phyloP scores from a whole-genome alignment of 148 eudicot genomes.

The Fagopyrum esculentum region DNA sequence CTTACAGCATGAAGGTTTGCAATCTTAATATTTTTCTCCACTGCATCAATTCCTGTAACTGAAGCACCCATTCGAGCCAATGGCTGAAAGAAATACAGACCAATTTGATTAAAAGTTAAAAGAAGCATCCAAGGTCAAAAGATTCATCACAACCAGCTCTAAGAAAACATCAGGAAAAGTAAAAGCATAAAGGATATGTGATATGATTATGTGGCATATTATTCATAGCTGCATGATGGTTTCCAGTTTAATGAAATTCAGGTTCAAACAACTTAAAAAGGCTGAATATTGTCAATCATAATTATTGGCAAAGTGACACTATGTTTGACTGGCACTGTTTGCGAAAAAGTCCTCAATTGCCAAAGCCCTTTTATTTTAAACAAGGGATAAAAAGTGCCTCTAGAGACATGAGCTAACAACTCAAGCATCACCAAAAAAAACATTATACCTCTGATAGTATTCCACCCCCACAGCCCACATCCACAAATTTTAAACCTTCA shows the following conservation, averaged over 20 bases:
- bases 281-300: neutral
- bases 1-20: conserved; percentile 87
- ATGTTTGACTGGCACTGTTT: neutral
- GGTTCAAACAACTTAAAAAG: neutral
- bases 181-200: neutral
- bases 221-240: neutral
- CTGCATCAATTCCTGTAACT: conserved; percentile 85
- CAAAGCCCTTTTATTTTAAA: neutral
- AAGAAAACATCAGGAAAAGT: neutral
- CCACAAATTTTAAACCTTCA: conserved; percentile 81
- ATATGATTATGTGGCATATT: neutral
- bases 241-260: neutral
- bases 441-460: conserved; percentile 72
- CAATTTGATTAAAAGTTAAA: neutral
- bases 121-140: neutral
- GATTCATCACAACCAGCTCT: neutral
- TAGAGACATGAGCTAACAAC: neutral
- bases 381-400: neutral
- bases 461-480: conserved; percentile 99
- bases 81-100: conserved; percentile 40
- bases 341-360: neutral
- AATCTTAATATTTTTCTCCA: conserved; percentile 83
- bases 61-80: conserved; percentile 94
- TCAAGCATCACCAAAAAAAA: neutral
- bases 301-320: neutral